Evolutionary conservation across 768 basidiomycete genomes (phyloP).

Genomic region (Lactarius vividus): DNA sequence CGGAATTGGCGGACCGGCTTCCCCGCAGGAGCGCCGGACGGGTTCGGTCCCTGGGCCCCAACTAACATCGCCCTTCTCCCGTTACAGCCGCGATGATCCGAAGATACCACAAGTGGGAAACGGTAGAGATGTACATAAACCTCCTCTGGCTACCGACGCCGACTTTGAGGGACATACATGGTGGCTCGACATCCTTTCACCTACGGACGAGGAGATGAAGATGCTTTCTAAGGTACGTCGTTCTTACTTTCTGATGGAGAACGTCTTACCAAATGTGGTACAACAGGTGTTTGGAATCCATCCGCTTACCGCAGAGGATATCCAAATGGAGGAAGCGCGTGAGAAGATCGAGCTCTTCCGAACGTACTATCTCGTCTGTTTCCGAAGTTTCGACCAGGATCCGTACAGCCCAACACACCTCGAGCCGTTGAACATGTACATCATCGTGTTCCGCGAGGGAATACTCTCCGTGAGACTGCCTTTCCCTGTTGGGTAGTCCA

Average conservation of each 20-base stretch:
- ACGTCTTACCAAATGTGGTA: not conserved
- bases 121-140: conserved; percentile 16
- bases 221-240: conserved; percentile 79
- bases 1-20: conserved; percentile 38
- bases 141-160: not conserved
- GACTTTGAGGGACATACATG: conserved; percentile 72
- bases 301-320: conserved; percentile 98
- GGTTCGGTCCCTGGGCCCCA: conserved; percentile 9
- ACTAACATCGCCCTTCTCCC: not conserved
- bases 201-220: conserved; percentile 99
- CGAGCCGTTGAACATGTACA: conserved; percentile 99
- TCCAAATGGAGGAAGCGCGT: conserved; percentile 98
- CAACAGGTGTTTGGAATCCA: conserved; percentile 91
- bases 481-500: not conserved
- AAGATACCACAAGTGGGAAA: not conserved
- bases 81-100: conserved; percentile 4
- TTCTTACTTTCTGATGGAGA: not conserved
- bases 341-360: conserved; percentile 99
- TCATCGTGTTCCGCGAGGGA: conserved; percentile 97
- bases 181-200: conserved; percentile 94
- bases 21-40: conserved; percentile 4
- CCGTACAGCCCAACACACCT: conserved; percentile 95
- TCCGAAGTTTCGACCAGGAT: conserved; percentile 98
- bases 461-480: conserved; percentile 74
- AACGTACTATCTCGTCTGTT: conserved; percentile 98